Evolutionary conservation across 176 grass and related monocot species (phyloP).

Genomic region (Tillandsia fasciculata): DNA sequence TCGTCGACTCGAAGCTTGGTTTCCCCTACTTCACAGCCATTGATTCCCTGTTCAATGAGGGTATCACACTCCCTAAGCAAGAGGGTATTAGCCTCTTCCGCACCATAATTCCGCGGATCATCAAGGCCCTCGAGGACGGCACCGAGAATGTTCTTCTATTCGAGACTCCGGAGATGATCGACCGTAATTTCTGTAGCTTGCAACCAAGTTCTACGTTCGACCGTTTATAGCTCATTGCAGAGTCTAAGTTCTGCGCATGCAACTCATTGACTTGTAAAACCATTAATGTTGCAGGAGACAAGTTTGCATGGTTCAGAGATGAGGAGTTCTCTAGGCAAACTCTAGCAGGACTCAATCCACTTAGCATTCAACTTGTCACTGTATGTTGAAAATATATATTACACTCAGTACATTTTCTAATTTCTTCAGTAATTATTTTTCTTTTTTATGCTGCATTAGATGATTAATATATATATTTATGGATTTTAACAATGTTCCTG

Average conservation of each 20-base stretch:
- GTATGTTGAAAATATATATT: slow-evolving; percentile 12
- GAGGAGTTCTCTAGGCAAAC: slow-evolving; percentile 76
- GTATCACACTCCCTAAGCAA: slow-evolving; percentile 36
- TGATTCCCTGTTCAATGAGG: slow-evolving; percentile 53
- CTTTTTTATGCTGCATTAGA: background rate
- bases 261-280: too few species aligned
- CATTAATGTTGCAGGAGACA: slow-evolving; percentile 47
- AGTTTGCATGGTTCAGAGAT: slow-evolving; percentile 69
- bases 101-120: slow-evolving; percentile 34
- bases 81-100: slow-evolving; percentile 12
- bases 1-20: slow-evolving; percentile 19
- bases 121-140: slow-evolving; percentile 40
- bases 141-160: slow-evolving; percentile 64
- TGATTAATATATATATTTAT: background rate
- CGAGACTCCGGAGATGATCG: slow-evolving; percentile 58
- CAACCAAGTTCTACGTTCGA: background rate
- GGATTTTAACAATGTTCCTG: background rate
- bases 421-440: too few species aligned
- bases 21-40: slow-evolving; percentile 86
- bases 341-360: slow-evolving; percentile 62
- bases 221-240: too few species aligned
- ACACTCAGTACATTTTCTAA: too few species aligned
- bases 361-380: slow-evolving; percentile 52
- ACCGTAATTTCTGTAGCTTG: slow-evolving; percentile 28
- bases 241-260: background rate